A percentile compares a stretch with the other conserved stretches of the same genome.
These are phyloP conservation scores for Amoeboaphelidium protococcarum DNA, from an alignment of 371 early-diverging fungal genomes.

Conservation along the genomic window DNA sequence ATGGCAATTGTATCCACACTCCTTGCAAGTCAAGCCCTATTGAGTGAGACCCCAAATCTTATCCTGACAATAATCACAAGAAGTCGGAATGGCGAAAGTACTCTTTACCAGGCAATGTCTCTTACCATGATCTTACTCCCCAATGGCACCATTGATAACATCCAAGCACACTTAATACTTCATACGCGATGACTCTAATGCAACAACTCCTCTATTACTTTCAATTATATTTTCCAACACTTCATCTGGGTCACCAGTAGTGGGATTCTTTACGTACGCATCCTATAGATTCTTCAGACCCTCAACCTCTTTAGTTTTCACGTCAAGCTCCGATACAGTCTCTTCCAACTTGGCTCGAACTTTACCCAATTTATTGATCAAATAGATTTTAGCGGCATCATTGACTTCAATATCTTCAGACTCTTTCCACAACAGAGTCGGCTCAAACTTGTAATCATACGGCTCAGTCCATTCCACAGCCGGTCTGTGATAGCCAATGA, in stretches of 20 bases:
- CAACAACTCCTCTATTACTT: conserved; percentile 16
- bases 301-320: conserved; percentile 17
- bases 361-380: conserved; percentile 32
- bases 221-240: conserved; percentile 18
- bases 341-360: conserved; percentile 16
- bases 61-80: conserved; percentile 43
- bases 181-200: conserved; percentile 21
- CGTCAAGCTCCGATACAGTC: conserved; percentile 18
- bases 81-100: conserved; percentile 47
- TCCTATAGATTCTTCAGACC: conserved; percentile 18
- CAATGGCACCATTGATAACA: conserved; percentile 24
- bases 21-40: conserved; percentile 23
- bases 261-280: conserved; percentile 14
- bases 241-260: conserved; percentile 15
- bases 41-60: conserved; percentile 47
- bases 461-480: conserved; percentile 10
- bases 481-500: conserved; percentile 13
- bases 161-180: conserved; percentile 24
- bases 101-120: conserved; percentile 39
- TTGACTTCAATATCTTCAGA: conserved; percentile 21
- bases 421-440: conserved; percentile 12
- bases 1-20: conserved; percentile 60
- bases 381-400: conserved; percentile 22
- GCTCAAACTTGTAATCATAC: conserved; percentile 12
- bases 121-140: conserved; percentile 20